Evolutionary conservation across 1,284 basidiomycete species (phyloP).

Genomic region (Vanrija humicola): DNA sequence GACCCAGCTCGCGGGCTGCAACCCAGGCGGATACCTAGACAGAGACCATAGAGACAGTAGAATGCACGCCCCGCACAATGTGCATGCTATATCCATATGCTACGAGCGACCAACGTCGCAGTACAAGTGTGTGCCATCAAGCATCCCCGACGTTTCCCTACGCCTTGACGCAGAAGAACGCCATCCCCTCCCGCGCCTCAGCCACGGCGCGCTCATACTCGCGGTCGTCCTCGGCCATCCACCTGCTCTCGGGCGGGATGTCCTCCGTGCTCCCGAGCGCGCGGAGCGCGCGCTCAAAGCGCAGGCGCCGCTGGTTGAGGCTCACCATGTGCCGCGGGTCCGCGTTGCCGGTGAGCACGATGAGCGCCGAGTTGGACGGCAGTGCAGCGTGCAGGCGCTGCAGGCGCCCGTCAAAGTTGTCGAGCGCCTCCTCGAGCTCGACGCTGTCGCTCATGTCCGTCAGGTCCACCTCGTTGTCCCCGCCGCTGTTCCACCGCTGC

Average conservation of each 20-base stretch:
- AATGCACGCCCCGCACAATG: no score
- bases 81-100: no score
- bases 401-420: constrained; percentile 60
- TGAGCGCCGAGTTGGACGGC: constrained; percentile 69
- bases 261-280: constrained; percentile 49
- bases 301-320: constrained; percentile 62
- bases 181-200: constrained; percentile 69
- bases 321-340: constrained; percentile 74
- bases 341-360: constrained; percentile 80
- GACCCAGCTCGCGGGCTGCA: no score
- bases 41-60: no score
- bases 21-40: no score
- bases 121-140: no score
- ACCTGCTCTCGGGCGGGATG: constrained; percentile 54
- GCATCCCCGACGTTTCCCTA: no score
- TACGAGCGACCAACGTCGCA: no score
- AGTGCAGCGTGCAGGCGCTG: constrained; percentile 62
- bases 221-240: constrained; percentile 71
- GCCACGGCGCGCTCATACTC: constrained; percentile 73
- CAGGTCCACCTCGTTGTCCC: background rate
- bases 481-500: constrained; percentile 59
- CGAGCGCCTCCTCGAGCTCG: constrained; percentile 28
- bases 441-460: background rate
- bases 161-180: constrained; percentile 72
- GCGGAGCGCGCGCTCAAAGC: constrained; percentile 68